Conservation (phyloP, 2,329 filamentous ascomycete genomes). For the Pyrenophora seminiperda region DNA sequence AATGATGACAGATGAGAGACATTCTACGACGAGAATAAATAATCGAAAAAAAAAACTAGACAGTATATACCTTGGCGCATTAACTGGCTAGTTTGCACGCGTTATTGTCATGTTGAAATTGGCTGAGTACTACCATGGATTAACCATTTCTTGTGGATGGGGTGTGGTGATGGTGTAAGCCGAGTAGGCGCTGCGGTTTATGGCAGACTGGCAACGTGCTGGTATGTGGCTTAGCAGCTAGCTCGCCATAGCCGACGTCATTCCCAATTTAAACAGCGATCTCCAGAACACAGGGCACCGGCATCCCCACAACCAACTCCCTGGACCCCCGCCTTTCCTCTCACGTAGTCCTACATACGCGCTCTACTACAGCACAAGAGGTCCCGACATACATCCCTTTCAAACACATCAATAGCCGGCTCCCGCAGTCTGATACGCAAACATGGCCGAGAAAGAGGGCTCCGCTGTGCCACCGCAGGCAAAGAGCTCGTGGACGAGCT, state of each 20-base stretch:
- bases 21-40: too few species aligned
- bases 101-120: too few species aligned
- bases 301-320: constrained; percentile 3
- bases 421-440: constrained; percentile 7
- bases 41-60: too few species aligned
- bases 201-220: too few species aligned
- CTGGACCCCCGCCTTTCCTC: constrained; percentile 9
- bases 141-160: too few species aligned
- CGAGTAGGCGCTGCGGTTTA: constrained; percentile 10
- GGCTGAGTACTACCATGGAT: too few species aligned
- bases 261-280: constrained; percentile 20
- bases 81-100: too few species aligned
- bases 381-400: background rate
- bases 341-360: constrained; percentile 9
- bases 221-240: constrained; percentile 28
- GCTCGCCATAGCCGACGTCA: constrained; percentile 28
- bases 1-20: background rate
- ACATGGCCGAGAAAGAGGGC: constrained; percentile 48
- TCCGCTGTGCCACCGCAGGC: constrained; percentile 53
- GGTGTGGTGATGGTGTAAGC: background rate
- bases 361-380: background rate
- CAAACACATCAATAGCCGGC: background rate
- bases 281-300: constrained; percentile 18
- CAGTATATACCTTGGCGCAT: too few species aligned
- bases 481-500: constrained; percentile 56